Conservation (phyloP, 257 asterid species). For the Pogostemon cablin region DNA sequence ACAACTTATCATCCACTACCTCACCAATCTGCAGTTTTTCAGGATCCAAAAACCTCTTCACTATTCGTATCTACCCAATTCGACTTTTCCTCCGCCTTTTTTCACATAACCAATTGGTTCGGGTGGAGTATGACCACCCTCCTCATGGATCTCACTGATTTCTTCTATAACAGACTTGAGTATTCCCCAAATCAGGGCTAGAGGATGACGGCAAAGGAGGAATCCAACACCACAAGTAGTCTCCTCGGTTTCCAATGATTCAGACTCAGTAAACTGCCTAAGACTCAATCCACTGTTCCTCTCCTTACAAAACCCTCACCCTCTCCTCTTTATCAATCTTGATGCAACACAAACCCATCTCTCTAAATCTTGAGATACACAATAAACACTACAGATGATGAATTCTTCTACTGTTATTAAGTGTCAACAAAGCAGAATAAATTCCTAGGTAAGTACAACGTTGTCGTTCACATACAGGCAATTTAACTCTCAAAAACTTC, state of each 20-base stretch:
- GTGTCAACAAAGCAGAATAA: neutral
- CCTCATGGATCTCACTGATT: slow-evolving; percentile 52
- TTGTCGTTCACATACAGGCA: slow-evolving; percentile 11
- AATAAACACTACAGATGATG: neutral
- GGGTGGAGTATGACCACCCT: slow-evolving; percentile 51
- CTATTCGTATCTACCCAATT: slow-evolving; percentile 63
- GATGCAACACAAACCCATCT: slow-evolving; percentile 86
- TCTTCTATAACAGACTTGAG: slow-evolving; percentile 43
- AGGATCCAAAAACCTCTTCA: slow-evolving; percentile 32
- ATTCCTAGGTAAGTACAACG: too few species aligned
- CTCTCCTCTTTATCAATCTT: slow-evolving; percentile 70
- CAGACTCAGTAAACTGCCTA: slow-evolving; percentile 85
- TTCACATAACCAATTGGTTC: slow-evolving; percentile 49
- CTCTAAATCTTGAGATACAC: slow-evolving; percentile 21
- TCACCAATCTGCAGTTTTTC: slow-evolving; percentile 40
- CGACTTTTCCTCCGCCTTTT: slow-evolving; percentile 37
- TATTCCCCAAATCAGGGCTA: slow-evolving; percentile 61
- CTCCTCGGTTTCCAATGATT: slow-evolving; percentile 69
- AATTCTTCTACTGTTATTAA: neutral
- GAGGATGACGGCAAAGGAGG: slow-evolving; percentile 61
- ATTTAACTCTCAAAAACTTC: slow-evolving; percentile 26
- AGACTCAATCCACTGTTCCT: slow-evolving; percentile 79
- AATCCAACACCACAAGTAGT: slow-evolving; percentile 43
- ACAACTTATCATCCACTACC: slow-evolving; percentile 51
- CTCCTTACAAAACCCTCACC: slow-evolving; percentile 72